These are phyloP conservation scores for Colletotrichum costaricense DNA, from an alignment of 2,329 filamentous ascomycete species.

Conservation along the genomic window DNA sequence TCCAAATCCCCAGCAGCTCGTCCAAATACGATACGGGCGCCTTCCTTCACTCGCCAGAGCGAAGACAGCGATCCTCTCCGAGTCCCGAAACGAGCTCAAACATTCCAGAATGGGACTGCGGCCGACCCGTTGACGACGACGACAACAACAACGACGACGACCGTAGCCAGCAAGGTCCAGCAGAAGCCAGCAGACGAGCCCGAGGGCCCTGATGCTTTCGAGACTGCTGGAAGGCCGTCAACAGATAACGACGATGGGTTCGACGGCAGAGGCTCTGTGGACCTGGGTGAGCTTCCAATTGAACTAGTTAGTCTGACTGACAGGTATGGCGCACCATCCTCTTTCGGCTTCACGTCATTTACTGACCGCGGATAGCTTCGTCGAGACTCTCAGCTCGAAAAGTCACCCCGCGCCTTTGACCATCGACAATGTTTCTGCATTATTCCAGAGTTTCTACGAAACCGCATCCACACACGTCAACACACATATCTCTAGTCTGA, in stretches of 20 bases:
- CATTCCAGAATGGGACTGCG: slow-evolving; percentile 53
- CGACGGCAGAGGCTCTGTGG: slow-evolving; percentile 69
- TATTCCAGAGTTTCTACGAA: slow-evolving; percentile 95
- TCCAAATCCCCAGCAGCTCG: slow-evolving; percentile 44
- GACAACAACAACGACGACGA: not conserved
- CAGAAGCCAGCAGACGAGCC: slow-evolving; percentile 37
- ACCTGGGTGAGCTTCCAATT: slow-evolving; percentile 91
- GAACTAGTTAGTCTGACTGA: slow-evolving; percentile 92
- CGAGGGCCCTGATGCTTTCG: slow-evolving; percentile 60
- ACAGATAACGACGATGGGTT: slow-evolving; percentile 56
- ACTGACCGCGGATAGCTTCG: slow-evolving; percentile 70
- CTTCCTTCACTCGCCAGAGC: slow-evolving; percentile 45
- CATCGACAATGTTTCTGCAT: slow-evolving; percentile 82
- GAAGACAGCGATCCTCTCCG: slow-evolving; percentile 46
- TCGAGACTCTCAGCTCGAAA: slow-evolving; percentile 89
- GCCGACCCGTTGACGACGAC: slow-evolving; percentile 39
- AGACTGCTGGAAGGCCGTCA: slow-evolving; percentile 49
- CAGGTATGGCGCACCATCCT: slow-evolving; percentile 64
- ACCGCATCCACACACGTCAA: slow-evolving; percentile 84
- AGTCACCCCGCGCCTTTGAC: slow-evolving; percentile 86
- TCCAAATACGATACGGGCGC: slow-evolving; percentile 43
- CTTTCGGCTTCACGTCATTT: not conserved
- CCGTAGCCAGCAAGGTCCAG: slow-evolving; percentile 7
- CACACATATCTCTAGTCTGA: slow-evolving; percentile 86
- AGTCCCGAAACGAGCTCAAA: slow-evolving; percentile 58